phyloP scores from a whole-genome alignment of 1,284 basidiomycete species.

The Uromyces viciae-fabae region DNA sequence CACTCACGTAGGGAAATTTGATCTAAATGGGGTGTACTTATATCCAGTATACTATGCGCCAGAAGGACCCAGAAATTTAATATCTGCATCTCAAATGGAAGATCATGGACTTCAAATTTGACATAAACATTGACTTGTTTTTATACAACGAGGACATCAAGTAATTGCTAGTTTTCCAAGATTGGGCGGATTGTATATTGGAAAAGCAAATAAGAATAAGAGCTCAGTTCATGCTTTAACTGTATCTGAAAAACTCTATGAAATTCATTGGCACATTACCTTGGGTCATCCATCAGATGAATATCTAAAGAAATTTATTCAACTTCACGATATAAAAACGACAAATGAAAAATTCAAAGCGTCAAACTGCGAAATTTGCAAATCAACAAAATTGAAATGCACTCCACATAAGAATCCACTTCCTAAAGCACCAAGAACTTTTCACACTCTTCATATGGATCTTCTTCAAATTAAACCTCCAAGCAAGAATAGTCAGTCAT shows the following conservation, averaged over 20 bases:
- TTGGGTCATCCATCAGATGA: neutral
- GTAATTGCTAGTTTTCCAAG: neutral
- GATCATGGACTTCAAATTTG: neutral
- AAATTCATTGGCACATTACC: neutral
- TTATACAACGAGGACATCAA: neutral
- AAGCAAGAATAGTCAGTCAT: neutral
- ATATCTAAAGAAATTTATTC: neutral
- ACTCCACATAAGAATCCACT: neutral
- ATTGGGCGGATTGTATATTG: neutral
- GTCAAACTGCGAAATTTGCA: slow-evolving; percentile 8
- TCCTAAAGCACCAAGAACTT: neutral
- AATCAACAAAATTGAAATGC: neutral
- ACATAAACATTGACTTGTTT: neutral
- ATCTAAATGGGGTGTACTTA: neutral
- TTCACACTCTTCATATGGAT: neutral
- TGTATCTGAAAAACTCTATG: neutral
- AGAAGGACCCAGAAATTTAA: neutral
- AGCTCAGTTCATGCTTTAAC: neutral
- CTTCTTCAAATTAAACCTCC: neutral
- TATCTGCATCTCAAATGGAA: neutral
- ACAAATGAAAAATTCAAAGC: neutral
- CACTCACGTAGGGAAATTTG: neutral
- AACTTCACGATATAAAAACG: neutral
- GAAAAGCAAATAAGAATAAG: neutral
- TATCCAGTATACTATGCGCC: neutral